Base-by-base conservation (phyloP, 768 basidiomycete genomes). In the Tylopilus sp. region DNA sequence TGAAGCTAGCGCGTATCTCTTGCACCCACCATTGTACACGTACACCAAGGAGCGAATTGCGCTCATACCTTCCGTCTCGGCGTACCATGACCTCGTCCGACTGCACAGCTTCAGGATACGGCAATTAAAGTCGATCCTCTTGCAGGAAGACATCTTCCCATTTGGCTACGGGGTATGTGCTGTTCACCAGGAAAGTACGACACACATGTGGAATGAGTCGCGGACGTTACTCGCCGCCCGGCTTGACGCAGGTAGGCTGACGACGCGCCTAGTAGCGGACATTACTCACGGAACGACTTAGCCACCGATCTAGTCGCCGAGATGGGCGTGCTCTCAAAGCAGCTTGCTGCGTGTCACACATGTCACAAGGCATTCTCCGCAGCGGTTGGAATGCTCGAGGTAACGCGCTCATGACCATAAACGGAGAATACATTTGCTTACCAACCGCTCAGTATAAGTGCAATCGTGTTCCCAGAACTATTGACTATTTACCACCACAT, bases 351-450 rank as follows among this genome's bases (percentile, higher is more conserved):
- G 21, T 88, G 86, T 56, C 68, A 71, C 49, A 63, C 63, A 13
- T 88, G 86, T 62, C 65, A 70, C 48, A 84, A 80, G 61, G 87
- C 84, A 17, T 80, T 78, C 57, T 74, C 58, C 22, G 83, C 84
- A 7, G 86, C 86, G 20, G 73, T 83, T 8, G 79, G 80, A 33
- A 88, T 88, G 86, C 78, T 88, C 40, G 73, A 74, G 50, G 85
- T 87, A 66, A 70, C 75, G 59, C 30, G 8, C 6, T 45, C 28
- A 36, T 36, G 25, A 23, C 40, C 31, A 23, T 25, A 46, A n/a
- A 38, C 25, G 22, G n/a, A 3, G 20, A 35, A 33, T 10, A 22
- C 44, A n/a, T n/a, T 30, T 47, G 44, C 57, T 59, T 51, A 62
- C 33, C 23, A 31, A 28, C 25, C 21, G 46, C 35, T 31, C 55